phyloP scores from a whole-genome alignment of 306 rosid genomes.

The Phaseolus lunatus region DNA sequence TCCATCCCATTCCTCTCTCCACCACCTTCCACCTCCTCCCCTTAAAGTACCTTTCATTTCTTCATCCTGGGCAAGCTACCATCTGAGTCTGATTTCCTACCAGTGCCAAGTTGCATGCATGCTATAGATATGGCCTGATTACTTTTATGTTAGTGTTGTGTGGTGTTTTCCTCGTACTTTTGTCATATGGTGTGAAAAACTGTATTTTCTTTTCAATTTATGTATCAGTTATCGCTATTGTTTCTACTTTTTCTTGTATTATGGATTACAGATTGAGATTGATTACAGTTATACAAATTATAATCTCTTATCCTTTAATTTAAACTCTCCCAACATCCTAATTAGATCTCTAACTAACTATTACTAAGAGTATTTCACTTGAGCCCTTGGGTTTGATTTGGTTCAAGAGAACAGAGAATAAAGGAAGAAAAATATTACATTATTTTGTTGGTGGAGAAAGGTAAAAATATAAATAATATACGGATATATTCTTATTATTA shows the following conservation, averaged over 20 bases:
- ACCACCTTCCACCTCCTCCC: constrained; percentile 47
- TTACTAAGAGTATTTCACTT: too few species aligned
- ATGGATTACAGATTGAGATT: constrained; percentile 30
- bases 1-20: constrained; percentile 49
- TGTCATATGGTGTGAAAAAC: constrained; percentile 27
- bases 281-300: neutral
- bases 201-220: constrained; percentile 19
- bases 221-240: constrained; percentile 4
- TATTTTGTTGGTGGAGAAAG: too few species aligned
- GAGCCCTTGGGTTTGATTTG: too few species aligned
- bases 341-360: neutral
- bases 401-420: too few species aligned
- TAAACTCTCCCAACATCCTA: neutral
- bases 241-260: neutral
- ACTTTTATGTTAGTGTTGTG: neutral
- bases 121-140: constrained; percentile 17
- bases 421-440: too few species aligned
- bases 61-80: neutral
- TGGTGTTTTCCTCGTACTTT: neutral
- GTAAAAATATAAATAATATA: too few species aligned
- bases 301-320: neutral
- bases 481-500: too few species aligned
- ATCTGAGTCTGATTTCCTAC: neutral
- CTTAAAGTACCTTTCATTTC: constrained; percentile 10
- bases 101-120: constrained; percentile 11